Percentiles rank a stretch among this genome's conserved stretches.
Conservation (phyloP, 1,139 yeast species). For the Debaryomycetaceae sp. region DNA sequence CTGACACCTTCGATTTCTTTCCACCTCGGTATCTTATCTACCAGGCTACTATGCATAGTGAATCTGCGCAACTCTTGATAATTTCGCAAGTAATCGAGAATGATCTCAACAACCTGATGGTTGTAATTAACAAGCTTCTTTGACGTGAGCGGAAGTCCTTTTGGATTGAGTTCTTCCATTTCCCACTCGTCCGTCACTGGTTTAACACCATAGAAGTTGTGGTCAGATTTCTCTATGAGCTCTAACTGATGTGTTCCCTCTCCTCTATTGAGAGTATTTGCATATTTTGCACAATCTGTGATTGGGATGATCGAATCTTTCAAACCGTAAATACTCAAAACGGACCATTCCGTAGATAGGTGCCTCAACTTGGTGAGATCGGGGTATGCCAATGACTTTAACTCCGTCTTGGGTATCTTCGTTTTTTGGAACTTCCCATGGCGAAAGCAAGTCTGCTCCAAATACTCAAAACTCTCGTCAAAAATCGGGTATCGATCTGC, state of each 20-base stretch:
- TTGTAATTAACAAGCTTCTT: slow-evolving; percentile 55
- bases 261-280: slow-evolving; percentile 53
- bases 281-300: slow-evolving; percentile 57
- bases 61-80: slow-evolving; percentile 54
- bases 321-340: slow-evolving; percentile 70
- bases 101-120: slow-evolving; percentile 47
- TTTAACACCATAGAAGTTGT: slow-evolving; percentile 63
- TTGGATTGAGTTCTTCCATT: slow-evolving; percentile 31
- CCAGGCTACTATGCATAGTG: slow-evolving; percentile 28
- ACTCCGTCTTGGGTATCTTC: slow-evolving; percentile 51
- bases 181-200: slow-evolving; percentile 29
- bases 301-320: slow-evolving; percentile 64
- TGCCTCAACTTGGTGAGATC: slow-evolving; percentile 42
- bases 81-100: slow-evolving; percentile 52
- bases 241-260: slow-evolving; percentile 52
- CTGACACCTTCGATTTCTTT: slow-evolving; percentile 61
- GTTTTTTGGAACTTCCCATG: slow-evolving; percentile 44
- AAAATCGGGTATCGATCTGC: slow-evolving; percentile 27
- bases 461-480: slow-evolving; percentile 15
- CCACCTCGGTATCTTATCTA: slow-evolving; percentile 53
- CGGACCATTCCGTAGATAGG: slow-evolving; percentile 48
- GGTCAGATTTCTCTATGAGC: slow-evolving; percentile 70
- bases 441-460: slow-evolving; percentile 38
- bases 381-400: slow-evolving; percentile 49
- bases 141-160: slow-evolving; percentile 37